Evolutionary conservation across 2,329 filamentous ascomycete genomes (phyloP).

Genomic region (Myriosclerotinia scirpicola): DNA sequence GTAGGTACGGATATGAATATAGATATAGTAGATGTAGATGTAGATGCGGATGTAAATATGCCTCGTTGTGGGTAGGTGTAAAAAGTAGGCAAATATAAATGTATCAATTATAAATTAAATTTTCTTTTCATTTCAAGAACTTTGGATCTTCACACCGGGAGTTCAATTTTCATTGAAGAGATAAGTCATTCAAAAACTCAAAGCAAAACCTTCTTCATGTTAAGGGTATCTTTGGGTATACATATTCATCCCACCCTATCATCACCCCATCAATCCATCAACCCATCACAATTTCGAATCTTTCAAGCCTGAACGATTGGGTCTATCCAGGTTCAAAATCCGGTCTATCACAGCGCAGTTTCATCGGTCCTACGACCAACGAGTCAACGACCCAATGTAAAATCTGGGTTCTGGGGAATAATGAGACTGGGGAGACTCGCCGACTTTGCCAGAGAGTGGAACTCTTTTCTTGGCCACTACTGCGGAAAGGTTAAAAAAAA

Average conservation of each 20-base stretch:
- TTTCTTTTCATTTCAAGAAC: background rate
- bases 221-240: conserved; percentile 7
- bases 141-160: background rate
- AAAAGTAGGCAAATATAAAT: background rate
- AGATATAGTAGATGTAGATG: background rate
- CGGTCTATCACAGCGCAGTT: conserved; percentile 6
- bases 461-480: conserved; percentile 6
- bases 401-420: conserved; percentile 16
- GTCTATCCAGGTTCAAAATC: background rate
- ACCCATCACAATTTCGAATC: conserved; percentile 1
- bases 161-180: background rate
- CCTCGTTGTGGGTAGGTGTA: conserved; percentile 1
- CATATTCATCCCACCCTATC: conserved; percentile 13
- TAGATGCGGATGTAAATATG: background rate
- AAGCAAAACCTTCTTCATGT: conserved; percentile 5
- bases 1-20: background rate
- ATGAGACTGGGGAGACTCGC: background rate
- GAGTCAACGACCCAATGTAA: conserved; percentile 17
- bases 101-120: background rate
- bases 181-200: conserved; percentile 3
- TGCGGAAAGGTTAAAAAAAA: background rate
- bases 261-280: conserved; percentile 2
- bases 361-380: conserved; percentile 15
- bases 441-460: conserved; percentile 12
- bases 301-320: conserved; percentile 13